These are phyloP conservation scores for Alternaria triticimaculans DNA, from an alignment of 2,329 filamentous ascomycete genomes.

Conservation along the genomic window DNA sequence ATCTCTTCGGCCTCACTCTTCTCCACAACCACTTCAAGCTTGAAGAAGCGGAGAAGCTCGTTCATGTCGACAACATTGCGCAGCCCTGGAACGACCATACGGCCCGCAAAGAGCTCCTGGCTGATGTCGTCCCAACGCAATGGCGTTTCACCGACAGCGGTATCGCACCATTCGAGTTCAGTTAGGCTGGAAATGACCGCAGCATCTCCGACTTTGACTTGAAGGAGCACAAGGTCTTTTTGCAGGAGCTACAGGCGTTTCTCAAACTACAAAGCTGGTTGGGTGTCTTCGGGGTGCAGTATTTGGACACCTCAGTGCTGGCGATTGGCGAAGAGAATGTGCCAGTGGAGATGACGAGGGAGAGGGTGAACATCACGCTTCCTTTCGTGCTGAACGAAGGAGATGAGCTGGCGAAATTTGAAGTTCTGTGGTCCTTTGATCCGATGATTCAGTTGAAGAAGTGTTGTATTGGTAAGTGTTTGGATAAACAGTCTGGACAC, in stretches of 20 bases:
- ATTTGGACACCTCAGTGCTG: background rate
- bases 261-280: background rate
- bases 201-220: background rate
- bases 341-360: background rate
- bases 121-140: background rate
- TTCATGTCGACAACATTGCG: background rate
- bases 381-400: background rate
- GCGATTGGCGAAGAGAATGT: background rate
- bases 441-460: background rate
- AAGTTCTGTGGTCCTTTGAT: background rate
- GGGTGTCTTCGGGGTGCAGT: background rate
- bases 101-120: background rate
- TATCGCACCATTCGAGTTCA: background rate
- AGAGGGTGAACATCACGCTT: background rate
- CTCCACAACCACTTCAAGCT: background rate
- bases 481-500: background rate
- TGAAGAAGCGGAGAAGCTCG: background rate
- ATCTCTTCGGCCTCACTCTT: background rate
- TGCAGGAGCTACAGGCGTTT: background rate
- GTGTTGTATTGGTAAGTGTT: background rate
- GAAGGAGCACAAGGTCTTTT: background rate
- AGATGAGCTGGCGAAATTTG: background rate
- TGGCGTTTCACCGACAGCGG: background rate
- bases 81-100: background rate
- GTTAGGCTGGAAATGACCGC: background rate